phyloP scores from a whole-genome alignment of 1,284 basidiomycete species.

The Coniferiporia weirii region DNA sequence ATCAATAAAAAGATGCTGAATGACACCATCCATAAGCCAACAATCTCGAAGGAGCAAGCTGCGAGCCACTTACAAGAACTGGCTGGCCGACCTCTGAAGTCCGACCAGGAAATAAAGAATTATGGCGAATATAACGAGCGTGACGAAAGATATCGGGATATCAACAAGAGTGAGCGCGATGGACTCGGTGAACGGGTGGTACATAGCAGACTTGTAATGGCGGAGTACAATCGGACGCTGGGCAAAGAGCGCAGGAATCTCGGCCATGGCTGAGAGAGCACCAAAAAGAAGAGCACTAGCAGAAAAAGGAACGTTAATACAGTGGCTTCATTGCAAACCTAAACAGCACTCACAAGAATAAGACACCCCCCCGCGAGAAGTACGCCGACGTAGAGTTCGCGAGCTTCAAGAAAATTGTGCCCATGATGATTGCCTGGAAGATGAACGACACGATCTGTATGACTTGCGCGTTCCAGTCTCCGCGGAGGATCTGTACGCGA shows the following conservation, averaged over 20 bases:
- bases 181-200: conserved; percentile 63
- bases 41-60: background rate
- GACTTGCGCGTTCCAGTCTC: conserved; percentile 37
- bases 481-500: conserved; percentile 32
- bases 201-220: conserved; percentile 54
- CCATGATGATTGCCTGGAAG: conserved; percentile 69
- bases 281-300: conserved; percentile 48
- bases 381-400: conserved; percentile 59
- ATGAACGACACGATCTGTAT: conserved; percentile 38
- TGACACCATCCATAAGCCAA: background rate
- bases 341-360: conserved; percentile 53
- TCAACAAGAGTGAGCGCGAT: conserved; percentile 69
- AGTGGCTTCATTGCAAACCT: background rate
- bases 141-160: conserved; percentile 56
- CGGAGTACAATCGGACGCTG: conserved; percentile 70
- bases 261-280: conserved; percentile 56
- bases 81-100: conserved; percentile 45
- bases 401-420: conserved; percentile 69
- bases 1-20: conserved; percentile 43
- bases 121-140: conserved; percentile 44
- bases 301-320: background rate
- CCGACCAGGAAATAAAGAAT: conserved; percentile 65
- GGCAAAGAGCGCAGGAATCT: conserved; percentile 67
- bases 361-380: conserved; percentile 76
- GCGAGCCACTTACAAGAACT: conserved; percentile 49